A percentile compares a stretch with the other conserved stretches of the same genome.
These are phyloP conservation scores for Angophora floribunda DNA, from an alignment of 345 rosid species.

Conservation along the genomic window DNA sequence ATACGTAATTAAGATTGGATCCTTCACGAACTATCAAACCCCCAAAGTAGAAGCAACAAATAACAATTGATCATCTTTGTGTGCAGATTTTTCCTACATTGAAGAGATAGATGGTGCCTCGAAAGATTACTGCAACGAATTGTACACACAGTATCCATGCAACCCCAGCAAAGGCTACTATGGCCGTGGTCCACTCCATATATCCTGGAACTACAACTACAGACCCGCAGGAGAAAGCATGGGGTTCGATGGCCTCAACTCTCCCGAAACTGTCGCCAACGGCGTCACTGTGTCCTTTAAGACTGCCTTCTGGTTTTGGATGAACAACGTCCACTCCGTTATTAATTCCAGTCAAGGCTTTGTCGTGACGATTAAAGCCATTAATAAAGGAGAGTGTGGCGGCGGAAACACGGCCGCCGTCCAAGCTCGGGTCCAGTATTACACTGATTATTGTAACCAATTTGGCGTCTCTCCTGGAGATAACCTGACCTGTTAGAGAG, in stretches of 20 bases:
- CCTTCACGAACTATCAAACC: not conserved
- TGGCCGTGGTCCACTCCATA: slow-evolving; percentile 42
- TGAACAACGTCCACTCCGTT: slow-evolving; percentile 24
- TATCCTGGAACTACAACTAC: slow-evolving; percentile 50
- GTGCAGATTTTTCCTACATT: slow-evolving; percentile 12
- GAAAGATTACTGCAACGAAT: not conserved
- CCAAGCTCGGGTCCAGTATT: slow-evolving; percentile 19
- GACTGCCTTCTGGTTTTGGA: slow-evolving; percentile 54
- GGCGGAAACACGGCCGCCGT: slow-evolving; percentile 20
- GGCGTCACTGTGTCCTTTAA: slow-evolving; percentile 25
- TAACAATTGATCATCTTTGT: not conserved
- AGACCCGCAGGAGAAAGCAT: slow-evolving; percentile 33
- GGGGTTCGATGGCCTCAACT: slow-evolving; percentile 13
- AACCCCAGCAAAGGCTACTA: slow-evolving; percentile 21
- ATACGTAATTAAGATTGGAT: not conserved
- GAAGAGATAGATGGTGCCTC: slow-evolving; percentile 9
- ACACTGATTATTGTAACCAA: not conserved
- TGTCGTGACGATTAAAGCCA: slow-evolving; percentile 34
- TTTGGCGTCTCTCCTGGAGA: not conserved
- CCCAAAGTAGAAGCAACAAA: not conserved
- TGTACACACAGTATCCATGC: slow-evolving; percentile 8
- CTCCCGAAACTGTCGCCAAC: slow-evolving; percentile 31
- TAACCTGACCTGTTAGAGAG: not conserved
- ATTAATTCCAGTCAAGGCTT: slow-evolving; percentile 25
- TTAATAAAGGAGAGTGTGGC: slow-evolving; percentile 36